A percentile compares a stretch with the other conserved stretches of the same genome.
These are phyloP conservation scores for Darksidea phi DNA, from an alignment of 495 filamentous ascomycete genomes.

Conservation along the genomic window DNA sequence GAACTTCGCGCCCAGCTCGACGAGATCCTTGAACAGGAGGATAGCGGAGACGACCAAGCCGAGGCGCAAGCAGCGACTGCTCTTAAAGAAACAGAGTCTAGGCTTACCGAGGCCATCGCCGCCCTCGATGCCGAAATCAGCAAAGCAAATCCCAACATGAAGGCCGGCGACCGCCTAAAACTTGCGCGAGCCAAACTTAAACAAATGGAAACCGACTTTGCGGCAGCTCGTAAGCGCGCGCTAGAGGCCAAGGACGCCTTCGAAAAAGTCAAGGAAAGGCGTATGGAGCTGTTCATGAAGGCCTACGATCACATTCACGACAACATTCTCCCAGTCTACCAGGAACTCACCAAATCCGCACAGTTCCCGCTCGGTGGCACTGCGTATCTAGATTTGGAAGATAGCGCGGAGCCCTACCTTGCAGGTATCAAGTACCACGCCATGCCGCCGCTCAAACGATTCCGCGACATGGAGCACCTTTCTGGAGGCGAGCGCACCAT, in stretches of 20 bases:
- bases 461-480: conserved; percentile 98
- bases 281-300: conserved; percentile 88
- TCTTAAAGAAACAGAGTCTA: conserved; percentile 55
- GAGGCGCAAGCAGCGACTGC: not conserved
- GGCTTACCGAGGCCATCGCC: conserved; percentile 73
- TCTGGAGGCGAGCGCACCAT: conserved; percentile 99
- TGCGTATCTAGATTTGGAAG: conserved; percentile 91
- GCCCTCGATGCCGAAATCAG: conserved; percentile 75
- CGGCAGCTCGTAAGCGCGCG: conserved; percentile 70
- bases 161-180: conserved; percentile 88
- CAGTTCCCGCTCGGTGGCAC: conserved; percentile 86
- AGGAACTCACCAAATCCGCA: conserved; percentile 83
- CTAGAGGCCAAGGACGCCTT: conserved; percentile 79
- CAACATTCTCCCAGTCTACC: conserved; percentile 90
- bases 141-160: conserved; percentile 92
- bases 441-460: conserved; percentile 97
- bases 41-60: conserved; percentile 24
- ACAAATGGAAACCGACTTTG: conserved; percentile 83
- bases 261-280: conserved; percentile 72
- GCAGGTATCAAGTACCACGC: conserved; percentile 96
- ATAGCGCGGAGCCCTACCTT: conserved; percentile 86
- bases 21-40: conserved; percentile 59
- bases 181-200: conserved; percentile 79
- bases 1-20: conserved; percentile 51
- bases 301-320: conserved; percentile 94